Base-by-base conservation (phyloP, 169 alveolate genomes). In the Plasmodium knowlesi region DNA sequence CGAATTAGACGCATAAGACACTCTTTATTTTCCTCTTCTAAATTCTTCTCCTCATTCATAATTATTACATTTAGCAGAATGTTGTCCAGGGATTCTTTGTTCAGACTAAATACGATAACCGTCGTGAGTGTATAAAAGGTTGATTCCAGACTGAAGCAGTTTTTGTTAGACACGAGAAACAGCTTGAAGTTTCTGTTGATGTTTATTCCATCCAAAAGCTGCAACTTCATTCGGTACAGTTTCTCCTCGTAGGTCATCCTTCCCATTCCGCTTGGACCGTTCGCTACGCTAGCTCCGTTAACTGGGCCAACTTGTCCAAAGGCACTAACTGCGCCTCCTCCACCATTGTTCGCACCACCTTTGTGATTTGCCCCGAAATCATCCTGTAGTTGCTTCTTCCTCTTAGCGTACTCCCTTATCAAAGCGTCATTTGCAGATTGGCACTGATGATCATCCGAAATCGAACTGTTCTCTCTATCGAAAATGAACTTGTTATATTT, bases 21-120 rank as follows among this genome's bases (percentile, higher is more conserved):
- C 72, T 80, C 95, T 72, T 91, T 91, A 16, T 82, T 80, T 91
- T 91, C 95, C 10, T 91, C 81, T 34, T 70, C 85, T 53, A 91
- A 46, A 25, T 61, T 82, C 54, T 82, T 91, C 61, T 91, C 86
- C 32, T 91, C 92, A 82, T 82, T 91, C 53, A 39, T 91, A 71
- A 91, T 82, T 0, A 91, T 91, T 3, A 82, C 95, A 46, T 81
- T 91, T 78, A 91, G 67, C 14, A 91, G 30, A 70, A 91, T 91
- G 28, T 82, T 91, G 19, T 91, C 92, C 12, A 91, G 32, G 8
- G 92, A 34, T 16, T 91, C 95, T 6, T 72, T 91, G 67, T 91
- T 82, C 84, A 91, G 84, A 39, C 46, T 76, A 37, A 82, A 91
- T 76, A 91, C 84, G 39, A 82, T 72, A 72, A 91, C 92, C 10